These are phyloP conservation scores for Tricholoma matsutake DNA, from an alignment of 768 basidiomycete species.

Conservation along the genomic window DNA sequence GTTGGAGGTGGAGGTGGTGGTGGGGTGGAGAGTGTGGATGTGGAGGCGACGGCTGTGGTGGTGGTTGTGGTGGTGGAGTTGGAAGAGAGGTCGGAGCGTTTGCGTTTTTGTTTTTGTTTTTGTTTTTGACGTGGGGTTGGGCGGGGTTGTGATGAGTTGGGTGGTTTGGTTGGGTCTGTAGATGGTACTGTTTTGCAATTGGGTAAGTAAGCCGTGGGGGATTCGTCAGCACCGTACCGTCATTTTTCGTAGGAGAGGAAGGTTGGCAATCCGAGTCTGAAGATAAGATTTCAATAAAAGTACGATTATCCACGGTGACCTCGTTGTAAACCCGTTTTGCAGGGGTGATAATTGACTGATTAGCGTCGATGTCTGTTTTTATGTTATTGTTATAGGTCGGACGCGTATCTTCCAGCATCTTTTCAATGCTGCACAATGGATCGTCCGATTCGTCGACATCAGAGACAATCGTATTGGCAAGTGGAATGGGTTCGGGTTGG, in stretches of 20 bases:
- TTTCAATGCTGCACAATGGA: slow-evolving; percentile 1
- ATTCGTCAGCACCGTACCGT: no score
- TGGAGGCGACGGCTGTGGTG: neutral
- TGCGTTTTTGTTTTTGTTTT: no score
- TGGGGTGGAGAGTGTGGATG: neutral
- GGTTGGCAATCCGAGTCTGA: neutral
- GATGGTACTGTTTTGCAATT: no score
- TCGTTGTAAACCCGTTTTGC: neutral
- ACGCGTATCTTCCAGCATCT: slow-evolving; percentile 2
- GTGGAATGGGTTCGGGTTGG: no score
- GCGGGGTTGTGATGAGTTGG: neutral
- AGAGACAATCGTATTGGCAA: no score
- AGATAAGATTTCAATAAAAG: neutral
- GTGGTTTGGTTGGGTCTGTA: neutral
- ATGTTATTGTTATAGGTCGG: slow-evolving; percentile 2
- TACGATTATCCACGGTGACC: neutral
- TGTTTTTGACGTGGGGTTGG: neutral
- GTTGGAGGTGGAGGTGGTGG: no score
- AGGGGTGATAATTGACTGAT: neutral
- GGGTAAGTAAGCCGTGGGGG: no score
- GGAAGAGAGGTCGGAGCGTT: neutral
- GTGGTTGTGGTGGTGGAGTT: neutral
- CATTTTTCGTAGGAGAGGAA: neutral
- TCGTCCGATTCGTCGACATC: slow-evolving; percentile 6
- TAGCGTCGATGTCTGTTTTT: neutral